phyloP scores from a whole-genome alignment of 768 basidiomycete species.

The Tephrocybe sp. region DNA sequence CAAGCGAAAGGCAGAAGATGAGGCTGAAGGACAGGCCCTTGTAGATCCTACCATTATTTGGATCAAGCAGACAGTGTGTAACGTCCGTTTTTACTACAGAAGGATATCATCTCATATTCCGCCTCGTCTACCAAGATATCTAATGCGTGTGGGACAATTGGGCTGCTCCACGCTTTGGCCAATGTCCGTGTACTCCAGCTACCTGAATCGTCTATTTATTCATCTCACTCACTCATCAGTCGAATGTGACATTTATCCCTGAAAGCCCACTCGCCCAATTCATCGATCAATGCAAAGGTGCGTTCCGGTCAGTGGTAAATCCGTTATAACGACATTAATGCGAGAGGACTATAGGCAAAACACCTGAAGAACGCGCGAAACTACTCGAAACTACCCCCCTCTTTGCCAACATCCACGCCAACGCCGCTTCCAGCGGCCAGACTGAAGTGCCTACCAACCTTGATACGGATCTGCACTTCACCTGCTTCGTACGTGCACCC shows the following conservation, averaged over 20 bases:
- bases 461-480: conserved; percentile 82
- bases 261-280: conserved; percentile 64
- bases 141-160: conserved; percentile 90
- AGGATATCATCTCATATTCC: background rate
- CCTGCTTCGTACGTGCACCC: conserved; percentile 77
- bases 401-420: conserved; percentile 75
- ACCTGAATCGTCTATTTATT: too few relatives aligned
- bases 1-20: conserved; percentile 59
- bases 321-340: background rate
- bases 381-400: conserved; percentile 73
- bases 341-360: conserved; percentile 46
- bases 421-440: conserved; percentile 70
- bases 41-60: conserved; percentile 72
- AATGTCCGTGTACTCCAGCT: conserved; percentile 53
- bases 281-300: conserved; percentile 62
- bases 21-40: conserved; percentile 37
- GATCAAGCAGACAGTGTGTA: conserved; percentile 83
- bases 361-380: conserved; percentile 70
- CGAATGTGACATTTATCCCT: conserved; percentile 53
- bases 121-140: conserved; percentile 51
- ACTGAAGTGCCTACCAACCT: conserved; percentile 58
- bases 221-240: too few relatives aligned
- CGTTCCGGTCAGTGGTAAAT: conserved; percentile 5
- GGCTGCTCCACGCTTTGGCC: conserved; percentile 75
- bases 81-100: conserved; percentile 13